Conservation (phyloP, 1,284 basidiomycete genomes). For the Ustilago hordei region DNA sequence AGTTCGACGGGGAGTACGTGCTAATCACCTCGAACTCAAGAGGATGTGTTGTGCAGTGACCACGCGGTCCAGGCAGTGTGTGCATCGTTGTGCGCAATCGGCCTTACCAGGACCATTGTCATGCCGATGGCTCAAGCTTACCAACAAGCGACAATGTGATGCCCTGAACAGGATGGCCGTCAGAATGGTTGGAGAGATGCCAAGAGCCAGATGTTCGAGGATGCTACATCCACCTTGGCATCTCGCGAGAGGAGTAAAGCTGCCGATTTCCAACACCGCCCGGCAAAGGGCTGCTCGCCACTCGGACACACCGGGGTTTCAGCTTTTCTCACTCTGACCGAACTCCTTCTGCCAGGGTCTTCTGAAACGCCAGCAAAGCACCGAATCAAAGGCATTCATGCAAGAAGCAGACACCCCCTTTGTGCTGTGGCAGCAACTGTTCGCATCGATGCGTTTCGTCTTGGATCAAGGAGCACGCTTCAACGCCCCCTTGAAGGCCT, state of each 20-base stretch:
- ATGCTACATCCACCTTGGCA: not conserved
- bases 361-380: constrained; percentile 11
- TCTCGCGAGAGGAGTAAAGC: not conserved
- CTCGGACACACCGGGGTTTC: constrained; percentile 11
- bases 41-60: constrained; percentile 2
- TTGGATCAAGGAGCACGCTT: not conserved
- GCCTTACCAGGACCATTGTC: not conserved
- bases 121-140: not conserved
- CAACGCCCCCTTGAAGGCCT: not conserved
- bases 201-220: not conserved
- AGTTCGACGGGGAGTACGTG: not conserved
- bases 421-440: not conserved
- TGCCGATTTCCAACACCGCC: not conserved
- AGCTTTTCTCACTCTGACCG: not conserved
- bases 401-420: not conserved
- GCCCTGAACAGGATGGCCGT: not conserved
- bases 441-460: not conserved
- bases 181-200: not conserved
- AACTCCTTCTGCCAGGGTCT: not conserved
- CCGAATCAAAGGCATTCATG: not conserved
- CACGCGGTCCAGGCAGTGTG: not conserved
- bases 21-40: not conserved
- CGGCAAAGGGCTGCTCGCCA: not conserved
- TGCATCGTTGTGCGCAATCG: not conserved
- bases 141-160: not conserved